These are phyloP conservation scores for Fusarium pseudocircinatum DNA, from an alignment of 2,329 filamentous ascomycete species.

Conservation along the genomic window DNA sequence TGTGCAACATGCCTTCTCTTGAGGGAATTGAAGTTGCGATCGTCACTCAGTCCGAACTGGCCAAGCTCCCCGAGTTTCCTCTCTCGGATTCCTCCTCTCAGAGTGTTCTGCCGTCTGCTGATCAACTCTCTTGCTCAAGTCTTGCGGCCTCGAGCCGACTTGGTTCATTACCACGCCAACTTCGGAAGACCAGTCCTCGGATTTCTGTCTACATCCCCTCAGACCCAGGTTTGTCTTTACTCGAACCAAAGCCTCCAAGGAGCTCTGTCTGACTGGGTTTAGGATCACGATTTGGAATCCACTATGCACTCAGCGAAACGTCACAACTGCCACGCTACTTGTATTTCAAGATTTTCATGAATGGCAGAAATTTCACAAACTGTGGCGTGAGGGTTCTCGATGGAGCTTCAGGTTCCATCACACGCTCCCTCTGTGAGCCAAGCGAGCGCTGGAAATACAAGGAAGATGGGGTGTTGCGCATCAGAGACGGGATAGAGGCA, in stretches of 20 bases:
- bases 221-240: slow-evolving; percentile 54
- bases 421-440: slow-evolving; percentile 61
- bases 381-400: slow-evolving; percentile 60
- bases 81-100: slow-evolving; percentile 62
- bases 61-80: slow-evolving; percentile 62
- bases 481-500: slow-evolving; percentile 56
- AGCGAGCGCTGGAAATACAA: slow-evolving; percentile 53
- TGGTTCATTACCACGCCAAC: not conserved
- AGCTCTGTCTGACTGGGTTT: slow-evolving; percentile 2
- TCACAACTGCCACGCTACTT: slow-evolving; percentile 52
- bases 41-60: slow-evolving; percentile 47
- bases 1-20: slow-evolving; percentile 57
- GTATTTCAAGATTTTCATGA: slow-evolving; percentile 66
- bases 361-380: slow-evolving; percentile 61
- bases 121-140: slow-evolving; percentile 32
- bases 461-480: slow-evolving; percentile 47
- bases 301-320: slow-evolving; percentile 55
- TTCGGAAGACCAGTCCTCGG: slow-evolving; percentile 51
- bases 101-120: slow-evolving; percentile 42
- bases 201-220: slow-evolving; percentile 68
- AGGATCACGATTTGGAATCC: slow-evolving; percentile 64
- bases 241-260: too few species aligned
- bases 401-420: slow-evolving; percentile 52
- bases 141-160: not conserved
- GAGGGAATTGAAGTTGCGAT: slow-evolving; percentile 60